Conservation (phyloP, 768 basidiomycete genomes). For the Auricularia sp. region DNA sequence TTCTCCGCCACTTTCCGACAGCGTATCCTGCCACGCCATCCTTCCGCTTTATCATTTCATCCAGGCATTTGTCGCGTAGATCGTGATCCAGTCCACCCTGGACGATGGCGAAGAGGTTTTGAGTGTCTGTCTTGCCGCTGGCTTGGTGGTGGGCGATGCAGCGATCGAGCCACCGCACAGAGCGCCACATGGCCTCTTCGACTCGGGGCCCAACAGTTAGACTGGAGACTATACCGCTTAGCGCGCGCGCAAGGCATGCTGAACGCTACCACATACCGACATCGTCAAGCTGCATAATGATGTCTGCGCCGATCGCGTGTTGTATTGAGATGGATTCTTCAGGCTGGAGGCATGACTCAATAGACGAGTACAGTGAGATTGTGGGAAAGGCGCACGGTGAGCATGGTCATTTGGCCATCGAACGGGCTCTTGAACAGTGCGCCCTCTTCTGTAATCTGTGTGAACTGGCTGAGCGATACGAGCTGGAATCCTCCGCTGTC, state of each 20-base stretch:
- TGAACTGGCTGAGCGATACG: slow-evolving; percentile 75
- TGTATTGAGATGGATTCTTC: slow-evolving; percentile 88
- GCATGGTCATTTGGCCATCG: slow-evolving; percentile 77
- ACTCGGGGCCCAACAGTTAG: slow-evolving; percentile 73
- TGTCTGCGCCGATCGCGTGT: slow-evolving; percentile 84
- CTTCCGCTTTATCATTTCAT: slow-evolving; percentile 71
- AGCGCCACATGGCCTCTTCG: slow-evolving; percentile 79
- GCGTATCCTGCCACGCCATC: slow-evolving; percentile 81
- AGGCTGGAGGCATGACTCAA: slow-evolving; percentile 37
- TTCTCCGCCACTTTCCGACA: slow-evolving; percentile 83
- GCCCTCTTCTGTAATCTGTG: slow-evolving; percentile 79
- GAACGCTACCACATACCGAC: slow-evolving; percentile 46
- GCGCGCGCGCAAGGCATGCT: slow-evolving; percentile 6
- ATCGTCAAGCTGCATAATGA: slow-evolving; percentile 92
- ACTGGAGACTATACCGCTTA: slow-evolving; percentile 50
- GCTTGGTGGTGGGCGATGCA: slow-evolving; percentile 68
- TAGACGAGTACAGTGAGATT: background rate
- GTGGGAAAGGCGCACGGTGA: slow-evolving; percentile 48
- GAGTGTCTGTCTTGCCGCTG: slow-evolving; percentile 51
- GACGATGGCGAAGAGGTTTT: slow-evolving; percentile 87
- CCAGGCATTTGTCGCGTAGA: slow-evolving; percentile 65
- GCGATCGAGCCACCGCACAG: slow-evolving; percentile 82
- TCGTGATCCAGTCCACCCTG: slow-evolving; percentile 73
- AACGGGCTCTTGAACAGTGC: slow-evolving; percentile 80
- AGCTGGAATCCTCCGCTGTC: slow-evolving; percentile 89